Conservation (phyloP, 2,329 filamentous ascomycete genomes). For the Xylariales sp. region DNA sequence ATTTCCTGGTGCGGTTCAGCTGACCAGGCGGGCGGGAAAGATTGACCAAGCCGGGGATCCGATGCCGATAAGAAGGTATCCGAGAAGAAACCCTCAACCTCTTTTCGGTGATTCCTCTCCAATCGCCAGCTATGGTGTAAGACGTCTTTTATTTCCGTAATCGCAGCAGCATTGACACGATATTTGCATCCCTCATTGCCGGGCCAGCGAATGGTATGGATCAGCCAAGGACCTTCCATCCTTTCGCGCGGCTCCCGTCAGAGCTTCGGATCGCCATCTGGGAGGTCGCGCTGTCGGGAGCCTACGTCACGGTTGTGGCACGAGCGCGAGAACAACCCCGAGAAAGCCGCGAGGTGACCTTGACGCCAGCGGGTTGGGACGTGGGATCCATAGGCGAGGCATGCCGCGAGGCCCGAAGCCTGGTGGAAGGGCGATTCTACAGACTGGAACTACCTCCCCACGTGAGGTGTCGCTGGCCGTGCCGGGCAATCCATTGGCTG, state of each 20-base stretch:
- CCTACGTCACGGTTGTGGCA: background rate
- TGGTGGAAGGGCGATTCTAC: background rate
- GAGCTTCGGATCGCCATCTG: background rate
- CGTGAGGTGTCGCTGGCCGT: background rate
- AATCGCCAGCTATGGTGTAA: too few species aligned
- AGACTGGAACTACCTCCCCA: background rate
- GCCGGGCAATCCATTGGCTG: background rate
- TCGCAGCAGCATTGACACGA: too few species aligned
- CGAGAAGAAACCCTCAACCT: too few species aligned
- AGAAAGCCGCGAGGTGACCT: background rate
- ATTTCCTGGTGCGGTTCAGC: too few species aligned
- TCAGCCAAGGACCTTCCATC: background rate
- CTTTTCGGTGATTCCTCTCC: too few species aligned
- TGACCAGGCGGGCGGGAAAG: too few species aligned
- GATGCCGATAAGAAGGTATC: too few species aligned
- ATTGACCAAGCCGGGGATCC: too few species aligned
- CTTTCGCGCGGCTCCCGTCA: background rate
- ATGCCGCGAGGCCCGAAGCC: background rate
- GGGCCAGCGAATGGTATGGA: background rate
- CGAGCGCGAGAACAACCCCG: background rate
- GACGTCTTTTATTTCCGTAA: too few species aligned
- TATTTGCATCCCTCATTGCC: too few species aligned
- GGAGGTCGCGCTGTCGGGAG: background rate
- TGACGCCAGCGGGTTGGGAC: background rate
- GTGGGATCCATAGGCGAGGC: background rate